A percentile compares a stretch with the other conserved stretches of the same genome.
Evolutionary conservation across 345 rosid genomes (phyloP).

Genomic region (Lepidium sativum): DNA sequence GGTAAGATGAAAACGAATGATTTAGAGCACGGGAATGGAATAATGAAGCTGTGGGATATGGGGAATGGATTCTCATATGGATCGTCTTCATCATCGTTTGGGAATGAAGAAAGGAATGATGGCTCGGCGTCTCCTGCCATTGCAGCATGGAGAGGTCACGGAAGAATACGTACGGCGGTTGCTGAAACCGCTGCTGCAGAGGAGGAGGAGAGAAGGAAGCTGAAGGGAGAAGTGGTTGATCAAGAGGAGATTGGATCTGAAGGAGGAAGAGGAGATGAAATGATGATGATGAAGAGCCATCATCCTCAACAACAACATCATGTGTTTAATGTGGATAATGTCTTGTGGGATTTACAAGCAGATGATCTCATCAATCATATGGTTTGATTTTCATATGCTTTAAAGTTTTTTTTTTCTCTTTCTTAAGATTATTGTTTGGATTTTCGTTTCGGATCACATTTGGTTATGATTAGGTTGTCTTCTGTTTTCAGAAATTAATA

Average conservation of each 20-base stretch:
- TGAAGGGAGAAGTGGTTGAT: conserved; percentile 47
- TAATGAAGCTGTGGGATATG: conserved; percentile 31
- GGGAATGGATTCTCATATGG: conserved; percentile 28
- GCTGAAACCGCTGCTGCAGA: conserved; percentile 24
- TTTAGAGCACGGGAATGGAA: conserved; percentile 15
- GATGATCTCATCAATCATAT: conserved; percentile 66
- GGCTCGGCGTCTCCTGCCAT: conserved; percentile 22
- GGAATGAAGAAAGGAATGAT: conserved; percentile 29
- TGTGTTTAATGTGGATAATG: conserved; percentile 63
- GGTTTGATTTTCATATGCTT: conserved; percentile 23
- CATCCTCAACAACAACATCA: conserved; percentile 29
- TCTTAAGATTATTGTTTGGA: neutral
- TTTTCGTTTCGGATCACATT: neutral
- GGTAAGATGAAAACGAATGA: conserved; percentile 52
- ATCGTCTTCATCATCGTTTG: conserved; percentile 26
- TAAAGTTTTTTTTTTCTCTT: neutral
- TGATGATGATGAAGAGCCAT: too few relatives aligned
- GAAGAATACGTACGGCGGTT: conserved; percentile 18
- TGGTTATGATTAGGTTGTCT: too few relatives aligned
- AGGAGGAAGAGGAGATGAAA: conserved; percentile 42
- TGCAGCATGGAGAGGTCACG: conserved; percentile 28
- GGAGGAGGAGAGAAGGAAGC: conserved; percentile 28
- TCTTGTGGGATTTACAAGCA: conserved; percentile 76
- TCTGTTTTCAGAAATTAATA: conserved; percentile 10
- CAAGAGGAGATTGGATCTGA: conserved; percentile 51